Conservation (phyloP, 169 alveolate genomes). For the Eimeria necatrix region DNA sequence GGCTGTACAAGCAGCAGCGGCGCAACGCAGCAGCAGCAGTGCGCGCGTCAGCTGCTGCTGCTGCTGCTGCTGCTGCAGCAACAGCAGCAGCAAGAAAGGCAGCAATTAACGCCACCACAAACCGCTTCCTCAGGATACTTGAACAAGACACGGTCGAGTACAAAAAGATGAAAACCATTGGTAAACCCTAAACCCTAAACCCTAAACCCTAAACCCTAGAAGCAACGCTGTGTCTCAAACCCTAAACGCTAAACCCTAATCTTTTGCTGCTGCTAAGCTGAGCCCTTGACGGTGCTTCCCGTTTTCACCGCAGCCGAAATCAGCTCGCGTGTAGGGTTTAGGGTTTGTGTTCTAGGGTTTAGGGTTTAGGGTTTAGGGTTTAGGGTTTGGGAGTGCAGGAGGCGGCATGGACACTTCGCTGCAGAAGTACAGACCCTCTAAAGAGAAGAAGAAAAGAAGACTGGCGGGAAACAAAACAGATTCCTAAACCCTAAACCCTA, state of each 20-base stretch:
- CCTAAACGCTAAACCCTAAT: too few relatives aligned
- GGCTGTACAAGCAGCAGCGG: conserved; percentile 1
- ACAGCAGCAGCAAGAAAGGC: background rate
- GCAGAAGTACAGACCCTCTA: conserved; percentile 81
- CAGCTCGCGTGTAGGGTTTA: too few relatives aligned
- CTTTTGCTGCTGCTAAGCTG: too few relatives aligned
- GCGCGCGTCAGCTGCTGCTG: background rate
- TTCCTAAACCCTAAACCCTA: too few relatives aligned
- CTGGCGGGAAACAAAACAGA: conserved; percentile 82
- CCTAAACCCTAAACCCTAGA: background rate
- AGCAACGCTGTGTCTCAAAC: too few relatives aligned
- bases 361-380: too few relatives aligned
- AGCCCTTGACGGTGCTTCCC: too few relatives aligned
- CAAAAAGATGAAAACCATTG: conserved; percentile 84
- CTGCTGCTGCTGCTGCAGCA: background rate
- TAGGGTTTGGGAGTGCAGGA: too few relatives aligned
- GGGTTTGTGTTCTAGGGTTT: too few relatives aligned
- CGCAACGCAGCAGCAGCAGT: background rate
- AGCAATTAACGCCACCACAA: background rate
- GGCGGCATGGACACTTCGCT: conserved; percentile 85
- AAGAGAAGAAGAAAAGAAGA: conserved; percentile 77
- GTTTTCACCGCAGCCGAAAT: too few relatives aligned
- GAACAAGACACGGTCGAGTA: conserved; percentile 83
- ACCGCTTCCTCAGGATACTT: conserved; percentile 75
- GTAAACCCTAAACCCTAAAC: too few relatives aligned